phyloP scores from a whole-genome alignment of 495 filamentous ascomycete genomes.

The Xylaria nigripes region DNA sequence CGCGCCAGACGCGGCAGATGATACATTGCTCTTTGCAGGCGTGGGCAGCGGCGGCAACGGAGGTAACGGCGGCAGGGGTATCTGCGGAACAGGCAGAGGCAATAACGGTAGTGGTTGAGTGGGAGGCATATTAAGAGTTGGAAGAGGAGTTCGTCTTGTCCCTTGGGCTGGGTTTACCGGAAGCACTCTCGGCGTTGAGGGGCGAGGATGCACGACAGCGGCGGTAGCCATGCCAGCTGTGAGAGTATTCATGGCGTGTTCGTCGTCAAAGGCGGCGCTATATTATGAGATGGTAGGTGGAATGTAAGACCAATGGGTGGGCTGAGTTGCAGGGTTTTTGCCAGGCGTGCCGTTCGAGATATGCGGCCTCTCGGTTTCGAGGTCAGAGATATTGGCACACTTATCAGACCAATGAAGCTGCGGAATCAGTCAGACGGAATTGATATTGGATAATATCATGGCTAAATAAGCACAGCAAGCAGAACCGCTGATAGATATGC shows the following conservation, averaged over 20 bases:
- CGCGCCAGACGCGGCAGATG: constrained; percentile 18
- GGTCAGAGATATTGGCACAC: neutral
- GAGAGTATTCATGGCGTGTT: constrained; percentile 21
- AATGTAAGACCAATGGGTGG: neutral
- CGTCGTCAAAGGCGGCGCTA: neutral
- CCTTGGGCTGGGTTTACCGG: constrained; percentile 35
- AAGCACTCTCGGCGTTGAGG: constrained; percentile 25
- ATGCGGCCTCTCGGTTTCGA: constrained; percentile 2
- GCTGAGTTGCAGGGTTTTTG: constrained; percentile 9
- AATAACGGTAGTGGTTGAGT: constrained; percentile 24
- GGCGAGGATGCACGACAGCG: constrained; percentile 19
- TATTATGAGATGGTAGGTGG: neutral
- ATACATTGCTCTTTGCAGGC: constrained; percentile 29
- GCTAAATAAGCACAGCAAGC: neutral
- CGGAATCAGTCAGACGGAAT: neutral
- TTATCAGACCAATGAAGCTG: constrained; percentile 2
- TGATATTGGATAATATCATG: neutral
- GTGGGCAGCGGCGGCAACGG: constrained; percentile 14
- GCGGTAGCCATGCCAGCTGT: constrained; percentile 24
- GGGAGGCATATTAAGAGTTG: constrained; percentile 21
- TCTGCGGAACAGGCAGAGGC: neutral
- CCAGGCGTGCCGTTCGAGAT: constrained; percentile 5
- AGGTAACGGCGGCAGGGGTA: neutral
- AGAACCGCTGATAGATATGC: neutral
- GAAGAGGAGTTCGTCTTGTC: constrained; percentile 29